A percentile compares a stretch with the other conserved stretches of the same genome.
These are phyloP conservation scores for Cairneyella variabilis DNA, from an alignment of 495 filamentous ascomycete genomes.

Conservation along the genomic window DNA sequence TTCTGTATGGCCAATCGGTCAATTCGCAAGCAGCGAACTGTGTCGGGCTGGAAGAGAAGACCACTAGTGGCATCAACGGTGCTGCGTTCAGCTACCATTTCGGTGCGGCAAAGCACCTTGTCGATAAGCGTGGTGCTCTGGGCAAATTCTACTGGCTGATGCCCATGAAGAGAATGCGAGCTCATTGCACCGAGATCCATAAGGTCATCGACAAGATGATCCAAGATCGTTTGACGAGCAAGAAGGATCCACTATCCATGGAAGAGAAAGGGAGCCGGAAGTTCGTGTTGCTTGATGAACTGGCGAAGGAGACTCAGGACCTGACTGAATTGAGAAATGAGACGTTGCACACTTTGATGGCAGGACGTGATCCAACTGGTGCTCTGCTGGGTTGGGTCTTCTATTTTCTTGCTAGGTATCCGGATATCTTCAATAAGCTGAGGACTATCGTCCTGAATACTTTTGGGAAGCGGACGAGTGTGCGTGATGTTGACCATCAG, in stretches of 20 bases:
- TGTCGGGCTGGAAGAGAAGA: constrained; percentile 27
- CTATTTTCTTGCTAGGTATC: constrained; percentile 22
- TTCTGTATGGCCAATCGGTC: constrained; percentile 19
- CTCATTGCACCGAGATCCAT: constrained; percentile 43
- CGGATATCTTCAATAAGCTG: constrained; percentile 9
- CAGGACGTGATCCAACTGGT: constrained; percentile 35
- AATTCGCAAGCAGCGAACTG: constrained; percentile 8
- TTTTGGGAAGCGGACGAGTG: constrained; percentile 30
- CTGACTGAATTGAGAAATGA: constrained; percentile 8
- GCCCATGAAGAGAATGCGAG: constrained; percentile 36
- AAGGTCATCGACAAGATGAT: constrained; percentile 49
- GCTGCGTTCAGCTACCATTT: constrained; percentile 12
- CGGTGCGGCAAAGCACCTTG: constrained; percentile 21
- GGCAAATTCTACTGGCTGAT: constrained; percentile 40
- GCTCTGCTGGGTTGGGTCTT: constrained; percentile 24
- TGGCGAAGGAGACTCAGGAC: constrained; percentile 50
- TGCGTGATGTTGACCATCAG: constrained; percentile 20
- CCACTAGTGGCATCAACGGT: constrained; percentile 34
- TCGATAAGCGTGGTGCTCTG: constrained; percentile 27
- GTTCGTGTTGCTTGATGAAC: constrained; percentile 62
- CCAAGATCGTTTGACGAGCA: constrained; percentile 25
- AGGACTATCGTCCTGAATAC: constrained; percentile 3
- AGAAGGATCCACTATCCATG: constrained; percentile 9
- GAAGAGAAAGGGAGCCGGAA: constrained; percentile 26
- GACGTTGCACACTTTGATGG: constrained; percentile 32